These are phyloP conservation scores for Barbarea vulgaris DNA, from an alignment of 345 rosid genomes.

Conservation along the genomic window DNA sequence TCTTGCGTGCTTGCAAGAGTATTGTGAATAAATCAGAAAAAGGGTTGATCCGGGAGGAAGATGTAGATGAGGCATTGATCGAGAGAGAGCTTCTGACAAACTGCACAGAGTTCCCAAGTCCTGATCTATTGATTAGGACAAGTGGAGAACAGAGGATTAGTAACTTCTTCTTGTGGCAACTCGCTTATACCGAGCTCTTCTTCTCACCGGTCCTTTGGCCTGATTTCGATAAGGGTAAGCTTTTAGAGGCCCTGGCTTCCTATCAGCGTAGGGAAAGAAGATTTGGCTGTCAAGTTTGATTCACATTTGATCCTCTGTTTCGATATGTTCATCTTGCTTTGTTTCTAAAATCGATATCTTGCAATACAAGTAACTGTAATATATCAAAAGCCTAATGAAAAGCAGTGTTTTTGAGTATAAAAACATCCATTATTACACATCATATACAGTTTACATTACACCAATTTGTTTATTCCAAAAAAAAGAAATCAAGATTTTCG, in stretches of 20 bases:
- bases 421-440: conserved; percentile 8
- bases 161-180: conserved; percentile 77
- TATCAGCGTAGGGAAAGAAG: conserved; percentile 70
- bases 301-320: background rate
- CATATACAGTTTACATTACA: conserved; percentile 18
- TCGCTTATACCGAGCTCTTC: conserved; percentile 76
- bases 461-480: background rate
- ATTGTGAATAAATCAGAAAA: conserved; percentile 51
- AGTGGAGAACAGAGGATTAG: conserved; percentile 78
- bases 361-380: conserved; percentile 5
- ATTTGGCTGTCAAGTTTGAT: conserved; percentile 47
- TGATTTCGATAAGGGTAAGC: conserved; percentile 56
- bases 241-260: conserved; percentile 55
- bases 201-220: conserved; percentile 68
- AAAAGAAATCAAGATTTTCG: conserved; percentile 36
- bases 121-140: conserved; percentile 73
- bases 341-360: conserved; percentile 9
- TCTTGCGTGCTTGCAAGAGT: conserved; percentile 59
- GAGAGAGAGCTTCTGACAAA: conserved; percentile 64
- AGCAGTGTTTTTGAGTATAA: background rate
- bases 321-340: background rate
- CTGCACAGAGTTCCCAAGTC: conserved; percentile 55
- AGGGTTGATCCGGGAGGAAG: conserved; percentile 48
- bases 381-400: background rate
- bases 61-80: conserved; percentile 55